phyloP scores from a whole-genome alignment of 2,329 filamentous ascomycete species.

The Botrytis fragariae region DNA sequence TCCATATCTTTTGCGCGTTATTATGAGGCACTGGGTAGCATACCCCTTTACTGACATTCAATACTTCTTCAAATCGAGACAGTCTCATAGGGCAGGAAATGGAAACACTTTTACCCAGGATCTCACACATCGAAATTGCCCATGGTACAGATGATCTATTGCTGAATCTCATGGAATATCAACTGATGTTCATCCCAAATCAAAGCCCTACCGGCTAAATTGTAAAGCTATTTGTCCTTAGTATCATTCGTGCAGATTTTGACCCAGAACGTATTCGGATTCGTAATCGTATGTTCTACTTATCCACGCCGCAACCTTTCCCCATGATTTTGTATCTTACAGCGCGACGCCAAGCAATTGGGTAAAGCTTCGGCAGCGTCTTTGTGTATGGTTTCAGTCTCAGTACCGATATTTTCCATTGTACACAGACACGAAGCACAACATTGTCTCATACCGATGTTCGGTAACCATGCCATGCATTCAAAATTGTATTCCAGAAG shows the following conservation, averaged over 20 bases:
- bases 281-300: neutral
- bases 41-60: neutral
- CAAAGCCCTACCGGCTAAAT: neutral
- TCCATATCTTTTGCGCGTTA: neutral
- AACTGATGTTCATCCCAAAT: neutral
- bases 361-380: neutral
- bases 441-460: neutral
- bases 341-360: neutral
- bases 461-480: neutral
- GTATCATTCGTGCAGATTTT: neutral
- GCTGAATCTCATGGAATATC: neutral
- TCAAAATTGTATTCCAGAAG: neutral
- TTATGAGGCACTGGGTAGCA: constrained; percentile 1
- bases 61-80: neutral
- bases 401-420: neutral
- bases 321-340: neutral
- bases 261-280: neutral
- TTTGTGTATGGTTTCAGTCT: constrained; percentile 4
- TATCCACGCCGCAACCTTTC: neutral
- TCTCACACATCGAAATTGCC: neutral
- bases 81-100: neutral
- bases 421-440: neutral
- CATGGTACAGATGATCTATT: neutral
- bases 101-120: neutral
- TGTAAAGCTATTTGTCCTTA: constrained; percentile 4